Conservation (phyloP, 2,329 filamentous ascomycete genomes). For the Ophiosphaerella herpotricha region DNA sequence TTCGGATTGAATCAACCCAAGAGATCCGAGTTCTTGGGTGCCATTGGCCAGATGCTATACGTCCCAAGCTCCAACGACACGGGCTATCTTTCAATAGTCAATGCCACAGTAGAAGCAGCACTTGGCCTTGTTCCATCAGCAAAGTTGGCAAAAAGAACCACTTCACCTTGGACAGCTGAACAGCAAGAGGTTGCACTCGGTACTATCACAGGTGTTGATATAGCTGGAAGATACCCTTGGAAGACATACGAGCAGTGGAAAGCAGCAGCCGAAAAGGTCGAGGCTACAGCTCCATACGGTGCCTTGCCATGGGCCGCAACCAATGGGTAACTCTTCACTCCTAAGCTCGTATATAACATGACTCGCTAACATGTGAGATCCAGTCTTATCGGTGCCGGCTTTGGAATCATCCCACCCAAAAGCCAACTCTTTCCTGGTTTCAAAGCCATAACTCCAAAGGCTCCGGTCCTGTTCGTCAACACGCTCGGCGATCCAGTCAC, state of each 20-base stretch:
- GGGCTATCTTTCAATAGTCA: background rate
- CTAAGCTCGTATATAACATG: background rate
- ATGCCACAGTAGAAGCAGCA: background rate
- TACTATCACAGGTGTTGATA: background rate
- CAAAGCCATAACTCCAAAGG: constrained; percentile 45
- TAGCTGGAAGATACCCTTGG: background rate
- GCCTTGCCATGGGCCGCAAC: background rate
- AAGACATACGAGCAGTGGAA: background rate
- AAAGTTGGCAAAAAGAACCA: background rate
- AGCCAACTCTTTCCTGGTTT: constrained; percentile 12
- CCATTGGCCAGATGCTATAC: background rate
- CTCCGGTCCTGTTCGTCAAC: constrained; percentile 58
- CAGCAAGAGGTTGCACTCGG: background rate
- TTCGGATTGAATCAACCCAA: constrained; percentile 11
- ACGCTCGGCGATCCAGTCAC: constrained; percentile 62
- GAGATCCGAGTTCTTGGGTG: background rate
- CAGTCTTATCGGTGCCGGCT: constrained; percentile 1
- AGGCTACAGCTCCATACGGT: background rate
- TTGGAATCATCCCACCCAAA: constrained; percentile 10
- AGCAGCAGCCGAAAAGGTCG: background rate
- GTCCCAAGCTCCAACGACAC: background rate
- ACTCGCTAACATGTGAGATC: background rate
- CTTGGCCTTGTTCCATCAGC: background rate
- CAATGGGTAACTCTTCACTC: background rate
- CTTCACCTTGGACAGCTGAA: background rate